A percentile compares a stretch with the other conserved stretches of the same genome.
phyloP scores from a whole-genome alignment of 495 filamentous ascomycete genomes.

The Pyronema omphalodes region DNA sequence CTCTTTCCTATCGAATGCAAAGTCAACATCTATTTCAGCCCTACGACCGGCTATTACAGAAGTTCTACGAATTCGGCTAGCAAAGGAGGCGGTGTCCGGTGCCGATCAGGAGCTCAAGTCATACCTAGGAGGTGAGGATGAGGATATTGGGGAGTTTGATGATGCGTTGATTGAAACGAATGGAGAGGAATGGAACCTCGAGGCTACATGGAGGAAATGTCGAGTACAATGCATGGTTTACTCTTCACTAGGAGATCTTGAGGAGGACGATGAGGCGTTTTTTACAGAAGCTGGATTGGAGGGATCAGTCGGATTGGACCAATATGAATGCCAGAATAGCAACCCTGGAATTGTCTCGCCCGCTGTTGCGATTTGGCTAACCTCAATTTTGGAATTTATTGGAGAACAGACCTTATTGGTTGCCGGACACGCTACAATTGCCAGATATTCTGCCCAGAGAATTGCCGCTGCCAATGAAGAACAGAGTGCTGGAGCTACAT shows the following conservation, averaged over 20 bases:
- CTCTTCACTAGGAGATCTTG: conserved; percentile 86
- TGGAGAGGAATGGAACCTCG: conserved; percentile 56
- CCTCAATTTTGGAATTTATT: conserved; percentile 82
- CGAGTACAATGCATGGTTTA: conserved; percentile 95
- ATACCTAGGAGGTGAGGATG: conserved; percentile 58
- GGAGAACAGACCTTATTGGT: conserved; percentile 76
- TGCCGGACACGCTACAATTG: conserved; percentile 74
- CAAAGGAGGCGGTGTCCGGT: conserved; percentile 65
- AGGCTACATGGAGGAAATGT: conserved; percentile 77
- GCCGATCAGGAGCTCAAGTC: conserved; percentile 84
- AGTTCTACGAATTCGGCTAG: conserved; percentile 72
- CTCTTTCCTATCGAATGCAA: conserved; percentile 61
- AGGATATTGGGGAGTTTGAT: conserved; percentile 67
- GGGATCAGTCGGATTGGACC: conserved; percentile 16
- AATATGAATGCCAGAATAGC: conserved; percentile 19
- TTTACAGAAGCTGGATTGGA: conserved; percentile 21
- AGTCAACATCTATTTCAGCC: conserved; percentile 58
- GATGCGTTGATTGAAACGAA: conserved; percentile 45
- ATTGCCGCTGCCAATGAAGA: conserved; percentile 26
- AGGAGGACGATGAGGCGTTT: conserved; percentile 75
- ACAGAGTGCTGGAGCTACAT: background rate
- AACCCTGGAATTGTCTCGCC: conserved; percentile 57
- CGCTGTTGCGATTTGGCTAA: conserved; percentile 86
- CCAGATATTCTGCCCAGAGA: conserved; percentile 39
- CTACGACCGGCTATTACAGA: conserved; percentile 73